phyloP scores from a whole-genome alignment of 495 filamentous ascomycete species.

The Pseudevernia furfuracea region DNA sequence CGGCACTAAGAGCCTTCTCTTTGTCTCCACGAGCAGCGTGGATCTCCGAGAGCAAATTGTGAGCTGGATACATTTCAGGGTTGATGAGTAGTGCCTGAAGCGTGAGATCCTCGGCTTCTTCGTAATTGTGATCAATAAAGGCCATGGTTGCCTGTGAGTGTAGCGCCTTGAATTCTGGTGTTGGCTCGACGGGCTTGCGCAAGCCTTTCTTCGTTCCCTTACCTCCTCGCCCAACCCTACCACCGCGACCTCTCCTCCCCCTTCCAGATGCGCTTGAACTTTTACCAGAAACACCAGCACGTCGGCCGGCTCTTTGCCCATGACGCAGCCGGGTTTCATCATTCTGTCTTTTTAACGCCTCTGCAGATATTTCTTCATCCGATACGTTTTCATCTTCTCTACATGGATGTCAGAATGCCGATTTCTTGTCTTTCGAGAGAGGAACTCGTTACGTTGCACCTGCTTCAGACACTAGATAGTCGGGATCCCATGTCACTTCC shows the following conservation, averaged over 20 bases:
- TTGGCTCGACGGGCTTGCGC: constrained; percentile 65
- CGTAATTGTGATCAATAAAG: constrained; percentile 59
- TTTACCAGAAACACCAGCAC: not conserved
- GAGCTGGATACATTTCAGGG: constrained; percentile 73
- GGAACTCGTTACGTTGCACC: constrained; percentile 10
- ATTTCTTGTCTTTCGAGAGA: not conserved
- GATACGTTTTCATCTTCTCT: constrained; percentile 23
- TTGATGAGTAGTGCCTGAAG: constrained; percentile 69
- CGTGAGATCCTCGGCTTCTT: constrained; percentile 53
- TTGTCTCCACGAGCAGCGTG: constrained; percentile 59
- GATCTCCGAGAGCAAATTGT: constrained; percentile 66
- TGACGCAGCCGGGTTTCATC: not conserved
- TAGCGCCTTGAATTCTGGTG: constrained; percentile 63
- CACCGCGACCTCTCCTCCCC: constrained; percentile 6
- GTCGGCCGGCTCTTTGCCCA: not conserved
- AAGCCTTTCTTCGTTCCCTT: constrained; percentile 53
- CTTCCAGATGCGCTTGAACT: not conserved
- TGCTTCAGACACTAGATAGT: constrained; percentile 17
- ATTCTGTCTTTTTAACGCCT: not conserved
- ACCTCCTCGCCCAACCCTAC: constrained; percentile 35
- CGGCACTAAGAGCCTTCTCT: constrained; percentile 57
- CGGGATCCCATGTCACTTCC: constrained; percentile 16
- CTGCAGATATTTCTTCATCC: constrained; percentile 9
- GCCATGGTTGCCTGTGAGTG: constrained; percentile 62
- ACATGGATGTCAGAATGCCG: constrained; percentile 1